Evolutionary conservation across 2,329 filamentous ascomycete genomes (phyloP).

Genomic region (Claviceps humidiphila): DNA sequence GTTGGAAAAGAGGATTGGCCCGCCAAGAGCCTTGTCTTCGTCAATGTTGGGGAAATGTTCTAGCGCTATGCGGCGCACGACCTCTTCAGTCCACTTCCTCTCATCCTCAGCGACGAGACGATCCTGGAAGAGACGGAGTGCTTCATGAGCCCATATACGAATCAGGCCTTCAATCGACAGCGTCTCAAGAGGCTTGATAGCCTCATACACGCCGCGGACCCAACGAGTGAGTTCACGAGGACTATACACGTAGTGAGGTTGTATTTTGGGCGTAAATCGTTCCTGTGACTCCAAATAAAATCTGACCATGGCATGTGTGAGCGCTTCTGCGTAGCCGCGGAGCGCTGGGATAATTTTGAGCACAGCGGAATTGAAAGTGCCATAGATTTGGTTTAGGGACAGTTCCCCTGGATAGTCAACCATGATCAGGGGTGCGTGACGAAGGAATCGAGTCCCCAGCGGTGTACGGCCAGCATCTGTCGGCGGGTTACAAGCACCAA

Average conservation of each 20-base stretch:
- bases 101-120: slow-evolving; percentile 90
- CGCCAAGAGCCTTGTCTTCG: slow-evolving; percentile 73
- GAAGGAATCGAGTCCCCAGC: slow-evolving; percentile 82
- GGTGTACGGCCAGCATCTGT: slow-evolving; percentile 94
- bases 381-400: slow-evolving; percentile 93
- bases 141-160: slow-evolving; percentile 96
- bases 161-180: slow-evolving; percentile 83
- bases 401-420: slow-evolving; percentile 96
- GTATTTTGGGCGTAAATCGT: slow-evolving; percentile 88
- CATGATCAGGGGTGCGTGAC: slow-evolving; percentile 98
- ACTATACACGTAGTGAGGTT: slow-evolving; percentile 98
- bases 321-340: slow-evolving; percentile 84
- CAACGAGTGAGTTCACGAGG: slow-evolving; percentile 95
- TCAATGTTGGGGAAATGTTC: slow-evolving; percentile 95
- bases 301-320: slow-evolving; percentile 95
- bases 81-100: slow-evolving; percentile 85
- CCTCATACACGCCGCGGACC: slow-evolving; percentile 95
- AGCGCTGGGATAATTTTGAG: slow-evolving; percentile 93
- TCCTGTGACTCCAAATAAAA: slow-evolving; percentile 92
- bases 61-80: slow-evolving; percentile 71
- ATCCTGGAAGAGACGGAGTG: slow-evolving; percentile 91
- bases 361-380: slow-evolving; percentile 91
- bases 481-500: slow-evolving; percentile 95
- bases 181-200: slow-evolving; percentile 80
- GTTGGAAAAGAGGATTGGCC: slow-evolving; percentile 95